These are phyloP conservation scores for Aspergillus sp. DNA, from an alignment of 2,329 filamentous ascomycete species.

Conservation along the genomic window DNA sequence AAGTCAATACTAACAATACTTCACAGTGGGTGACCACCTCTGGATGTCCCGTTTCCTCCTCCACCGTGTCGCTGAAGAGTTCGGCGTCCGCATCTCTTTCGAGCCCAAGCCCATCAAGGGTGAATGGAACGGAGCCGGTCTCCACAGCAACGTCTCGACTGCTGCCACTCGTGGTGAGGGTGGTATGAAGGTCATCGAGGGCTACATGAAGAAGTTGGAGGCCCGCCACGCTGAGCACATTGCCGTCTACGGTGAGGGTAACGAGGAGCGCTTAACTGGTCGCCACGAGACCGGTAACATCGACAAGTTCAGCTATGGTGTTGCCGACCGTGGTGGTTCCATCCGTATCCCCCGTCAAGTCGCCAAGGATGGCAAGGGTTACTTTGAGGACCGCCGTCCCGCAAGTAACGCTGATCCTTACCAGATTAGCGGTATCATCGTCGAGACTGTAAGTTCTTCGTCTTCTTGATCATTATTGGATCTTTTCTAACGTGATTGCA, in stretches of 20 bases:
- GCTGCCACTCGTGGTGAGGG: constrained; percentile 83
- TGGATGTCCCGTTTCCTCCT: constrained; percentile 91
- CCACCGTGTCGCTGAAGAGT: constrained; percentile 89
- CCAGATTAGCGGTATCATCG: constrained; percentile 75
- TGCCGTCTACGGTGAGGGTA: constrained; percentile 91
- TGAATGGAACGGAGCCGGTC: constrained; percentile 94
- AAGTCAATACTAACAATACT: constrained; percentile 19
- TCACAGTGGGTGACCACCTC: constrained; percentile 83
- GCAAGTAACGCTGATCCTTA: constrained; percentile 87
- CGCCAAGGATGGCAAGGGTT: constrained; percentile 84
- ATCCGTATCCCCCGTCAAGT: constrained; percentile 86
- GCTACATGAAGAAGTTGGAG: constrained; percentile 77
- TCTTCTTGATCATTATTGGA: background rate
- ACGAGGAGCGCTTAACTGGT: constrained; percentile 89
- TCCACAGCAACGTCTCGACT: constrained; percentile 92
- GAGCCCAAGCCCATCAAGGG: constrained; percentile 93
- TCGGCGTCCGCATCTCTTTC: constrained; percentile 91
- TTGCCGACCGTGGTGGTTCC: constrained; percentile 91
- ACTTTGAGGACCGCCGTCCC: constrained; percentile 82
- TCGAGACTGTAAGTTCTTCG: constrained; percentile 55
- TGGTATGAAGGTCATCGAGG: constrained; percentile 93
- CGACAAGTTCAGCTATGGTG: constrained; percentile 88
- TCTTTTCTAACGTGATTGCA: constrained; percentile 10
- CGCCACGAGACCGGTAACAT: constrained; percentile 91
- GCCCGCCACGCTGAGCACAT: constrained; percentile 78